Conservation (phyloP, 495 filamentous ascomycete species). For the Xylaria venustula region DNA sequence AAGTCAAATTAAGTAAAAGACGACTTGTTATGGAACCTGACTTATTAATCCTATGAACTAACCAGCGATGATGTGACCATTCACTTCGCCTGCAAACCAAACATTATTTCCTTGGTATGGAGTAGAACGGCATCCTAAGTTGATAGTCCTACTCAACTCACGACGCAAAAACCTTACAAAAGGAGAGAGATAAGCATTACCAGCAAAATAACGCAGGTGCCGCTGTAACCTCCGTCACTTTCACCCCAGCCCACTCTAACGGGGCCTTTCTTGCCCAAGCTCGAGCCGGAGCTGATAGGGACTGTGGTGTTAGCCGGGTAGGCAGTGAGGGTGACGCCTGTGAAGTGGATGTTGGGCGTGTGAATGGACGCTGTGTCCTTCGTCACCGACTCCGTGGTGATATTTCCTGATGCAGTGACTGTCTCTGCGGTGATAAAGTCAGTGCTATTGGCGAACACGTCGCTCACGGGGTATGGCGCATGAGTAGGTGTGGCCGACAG, state of each 20-base stretch:
- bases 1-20: neutral
- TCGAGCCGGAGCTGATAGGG: neutral
- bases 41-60: neutral
- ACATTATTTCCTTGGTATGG: neutral
- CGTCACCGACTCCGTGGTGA: neutral
- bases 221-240: neutral
- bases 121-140: neutral
- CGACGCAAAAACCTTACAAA: neutral
- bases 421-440: neutral
- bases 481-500: neutral
- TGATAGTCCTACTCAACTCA: neutral
- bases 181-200: slow-evolving; percentile 2
- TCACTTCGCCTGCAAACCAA: neutral
- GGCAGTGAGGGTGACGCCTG: slow-evolving; percentile 2
- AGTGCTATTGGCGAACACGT: slow-evolving; percentile 2
- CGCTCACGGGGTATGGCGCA: slow-evolving; percentile 1
- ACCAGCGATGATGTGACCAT: neutral
- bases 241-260: neutral
- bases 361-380: slow-evolving; percentile 1
- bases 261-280: neutral
- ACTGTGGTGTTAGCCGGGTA: slow-evolving; percentile 1
- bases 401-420: neutral
- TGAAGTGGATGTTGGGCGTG: neutral
- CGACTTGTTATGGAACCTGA: neutral
- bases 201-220: slow-evolving; percentile 16